These are phyloP conservation scores for Coleophoma cylindrospora DNA, from an alignment of 2,329 filamentous ascomycete genomes.

Conservation along the genomic window DNA sequence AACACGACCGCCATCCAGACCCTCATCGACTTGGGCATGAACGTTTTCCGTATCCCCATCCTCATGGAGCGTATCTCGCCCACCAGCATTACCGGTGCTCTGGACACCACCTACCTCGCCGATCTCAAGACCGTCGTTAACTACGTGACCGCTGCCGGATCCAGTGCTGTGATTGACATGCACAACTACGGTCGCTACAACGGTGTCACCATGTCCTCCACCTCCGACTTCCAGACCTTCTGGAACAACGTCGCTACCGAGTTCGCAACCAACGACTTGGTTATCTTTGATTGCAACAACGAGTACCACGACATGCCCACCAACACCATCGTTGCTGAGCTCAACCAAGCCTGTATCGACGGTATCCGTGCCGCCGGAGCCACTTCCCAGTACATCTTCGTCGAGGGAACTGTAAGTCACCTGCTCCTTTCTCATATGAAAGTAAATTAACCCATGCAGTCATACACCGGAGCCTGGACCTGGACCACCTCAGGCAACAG, in stretches of 20 bases:
- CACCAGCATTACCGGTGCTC: constrained; percentile 36
- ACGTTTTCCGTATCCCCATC: constrained; percentile 25
- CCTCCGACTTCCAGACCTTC: constrained; percentile 32
- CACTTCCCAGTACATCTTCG: constrained; percentile 50
- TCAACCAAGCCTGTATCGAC: constrained; percentile 40
- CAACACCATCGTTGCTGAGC: constrained; percentile 29
- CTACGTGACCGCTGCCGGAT: constrained; percentile 38
- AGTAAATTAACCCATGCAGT: background rate
- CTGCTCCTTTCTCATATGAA: background rate
- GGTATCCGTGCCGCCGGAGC: constrained; percentile 38
- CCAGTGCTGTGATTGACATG: constrained; percentile 41
- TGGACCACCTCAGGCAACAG: constrained; percentile 41
- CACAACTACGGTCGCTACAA: constrained; percentile 47
- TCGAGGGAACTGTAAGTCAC: constrained; percentile 42
- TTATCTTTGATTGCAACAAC: constrained; percentile 39
- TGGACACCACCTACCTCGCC: constrained; percentile 36
- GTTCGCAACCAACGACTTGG: constrained; percentile 31
- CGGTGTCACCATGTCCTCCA: constrained; percentile 29
- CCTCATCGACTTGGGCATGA: constrained; percentile 1
- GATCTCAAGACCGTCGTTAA: constrained; percentile 36
- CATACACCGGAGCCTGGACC: constrained; percentile 40
- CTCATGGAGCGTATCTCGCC: constrained; percentile 54
- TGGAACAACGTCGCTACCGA: constrained; percentile 34
- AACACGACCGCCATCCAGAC: constrained; percentile 27
- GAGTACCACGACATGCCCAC: constrained; percentile 37